Conservation (phyloP, 306 rosid genomes). For the Glycyrrhiza uralensis region DNA sequence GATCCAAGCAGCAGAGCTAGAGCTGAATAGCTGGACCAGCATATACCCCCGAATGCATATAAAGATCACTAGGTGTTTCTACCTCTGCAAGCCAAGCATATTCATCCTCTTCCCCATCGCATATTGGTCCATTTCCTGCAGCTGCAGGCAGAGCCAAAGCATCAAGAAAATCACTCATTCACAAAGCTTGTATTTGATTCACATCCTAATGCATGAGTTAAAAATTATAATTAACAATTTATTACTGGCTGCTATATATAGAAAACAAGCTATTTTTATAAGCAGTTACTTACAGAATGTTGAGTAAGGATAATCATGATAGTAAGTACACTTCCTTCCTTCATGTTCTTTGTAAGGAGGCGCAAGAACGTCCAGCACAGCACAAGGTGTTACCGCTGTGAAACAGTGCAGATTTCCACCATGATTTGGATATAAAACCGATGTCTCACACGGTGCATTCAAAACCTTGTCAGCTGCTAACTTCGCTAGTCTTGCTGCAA, state of each 20-base stretch:
- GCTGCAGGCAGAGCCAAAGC: slow-evolving; percentile 43
- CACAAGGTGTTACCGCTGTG: slow-evolving; percentile 85
- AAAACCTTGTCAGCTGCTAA: slow-evolving; percentile 69
- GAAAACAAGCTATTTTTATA: neutral
- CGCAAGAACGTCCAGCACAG: slow-evolving; percentile 77
- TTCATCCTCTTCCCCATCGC: slow-evolving; percentile 60
- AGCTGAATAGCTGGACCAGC: slow-evolving; percentile 67
- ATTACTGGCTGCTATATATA: neutral
- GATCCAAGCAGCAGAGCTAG: slow-evolving; percentile 29
- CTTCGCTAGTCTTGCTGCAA: slow-evolving; percentile 77
- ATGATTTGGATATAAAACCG: slow-evolving; percentile 68
- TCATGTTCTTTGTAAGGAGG: slow-evolving; percentile 79
- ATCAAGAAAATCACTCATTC: slow-evolving; percentile 16
- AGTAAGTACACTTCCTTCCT: slow-evolving; percentile 87
- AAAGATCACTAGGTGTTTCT: slow-evolving; percentile 60
- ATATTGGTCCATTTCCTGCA: slow-evolving; percentile 34
- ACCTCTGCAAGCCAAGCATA: slow-evolving; percentile 88
- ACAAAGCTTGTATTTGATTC: neutral
- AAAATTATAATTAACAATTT: too few species aligned
- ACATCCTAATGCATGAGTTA: neutral
- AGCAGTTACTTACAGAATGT: slow-evolving; percentile 58
- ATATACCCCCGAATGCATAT: slow-evolving; percentile 73
- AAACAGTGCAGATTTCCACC: slow-evolving; percentile 94
- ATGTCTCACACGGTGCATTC: slow-evolving; percentile 66
- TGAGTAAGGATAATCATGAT: slow-evolving; percentile 72